Percentiles rank a stretch among this genome's conserved stretches.
phyloP scores from a whole-genome alignment of 1,284 basidiomycete genomes.

The Pyrrhoderma lamaoense region DNA sequence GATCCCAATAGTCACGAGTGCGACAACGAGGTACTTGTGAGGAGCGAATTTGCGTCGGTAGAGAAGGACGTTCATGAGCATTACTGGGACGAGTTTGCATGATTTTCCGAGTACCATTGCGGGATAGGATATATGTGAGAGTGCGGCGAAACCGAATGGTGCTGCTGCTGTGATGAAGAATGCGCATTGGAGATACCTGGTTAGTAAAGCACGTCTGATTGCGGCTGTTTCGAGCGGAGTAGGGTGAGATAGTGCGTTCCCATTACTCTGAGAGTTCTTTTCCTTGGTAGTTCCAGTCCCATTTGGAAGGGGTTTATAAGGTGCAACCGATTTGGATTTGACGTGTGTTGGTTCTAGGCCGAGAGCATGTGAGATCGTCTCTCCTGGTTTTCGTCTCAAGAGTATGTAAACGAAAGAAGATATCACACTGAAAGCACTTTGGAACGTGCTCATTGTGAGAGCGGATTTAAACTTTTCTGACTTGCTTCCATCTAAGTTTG shows the following conservation, averaged over 20 bases:
- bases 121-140: slow-evolving; percentile 95
- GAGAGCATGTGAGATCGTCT: slow-evolving; percentile 46
- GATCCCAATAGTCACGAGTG: slow-evolving; percentile 89
- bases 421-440: slow-evolving; percentile 74
- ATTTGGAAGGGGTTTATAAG: slow-evolving; percentile 6
- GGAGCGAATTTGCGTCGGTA: slow-evolving; percentile 87
- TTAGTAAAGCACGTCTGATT: slow-evolving; percentile 46
- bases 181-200: slow-evolving; percentile 76
- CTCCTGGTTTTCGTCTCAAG: slow-evolving; percentile 49
- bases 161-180: slow-evolving; percentile 87
- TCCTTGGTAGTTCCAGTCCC: neutral
- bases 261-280: slow-evolving; percentile 25
- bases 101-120: slow-evolving; percentile 98
- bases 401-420: slow-evolving; percentile 78
- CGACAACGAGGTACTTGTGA: slow-evolving; percentile 92
- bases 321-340: slow-evolving; percentile 17
- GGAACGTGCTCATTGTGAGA: slow-evolving; percentile 81
- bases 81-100: slow-evolving; percentile 95
- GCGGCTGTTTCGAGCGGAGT: slow-evolving; percentile 24
- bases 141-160: slow-evolving; percentile 91
- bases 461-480: slow-evolving; percentile 82
- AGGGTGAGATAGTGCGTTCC: slow-evolving; percentile 24
- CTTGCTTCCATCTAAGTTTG: slow-evolving; percentile 52
- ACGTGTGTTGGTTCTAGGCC: slow-evolving; percentile 37
- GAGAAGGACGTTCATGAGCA: slow-evolving; percentile 89